Evolutionary conservation across 176 grass and related monocot species (phyloP).

Genomic region (Puya raimondii): DNA sequence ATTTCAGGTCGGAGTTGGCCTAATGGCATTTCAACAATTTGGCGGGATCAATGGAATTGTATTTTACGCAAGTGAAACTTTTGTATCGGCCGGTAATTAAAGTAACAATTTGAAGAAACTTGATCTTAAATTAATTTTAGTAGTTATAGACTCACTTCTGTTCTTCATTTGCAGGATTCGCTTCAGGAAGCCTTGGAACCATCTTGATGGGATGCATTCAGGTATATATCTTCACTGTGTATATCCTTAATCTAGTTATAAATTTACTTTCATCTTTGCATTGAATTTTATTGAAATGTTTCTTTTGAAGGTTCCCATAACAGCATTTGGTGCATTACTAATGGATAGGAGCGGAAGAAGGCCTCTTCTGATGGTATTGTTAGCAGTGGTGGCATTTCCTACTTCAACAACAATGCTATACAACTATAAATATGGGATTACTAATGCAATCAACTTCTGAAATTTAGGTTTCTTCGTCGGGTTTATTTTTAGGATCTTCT

Average conservation of each 20-base stretch:
- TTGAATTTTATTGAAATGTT: not conserved
- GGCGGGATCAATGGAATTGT: constrained; percentile 53
- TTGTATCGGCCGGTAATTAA: constrained; percentile 67
- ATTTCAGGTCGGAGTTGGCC: constrained; percentile 31
- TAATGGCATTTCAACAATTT: constrained; percentile 70
- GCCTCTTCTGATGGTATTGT: constrained; percentile 38
- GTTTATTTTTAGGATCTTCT: constrained; percentile 28
- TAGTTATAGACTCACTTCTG: not conserved
- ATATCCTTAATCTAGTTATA: constrained; percentile 9
- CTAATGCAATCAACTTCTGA: not conserved
- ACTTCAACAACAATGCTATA: not conserved
- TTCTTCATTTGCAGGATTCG: constrained; percentile 35
- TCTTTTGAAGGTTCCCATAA: constrained; percentile 31
- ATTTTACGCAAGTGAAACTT: constrained; percentile 57
- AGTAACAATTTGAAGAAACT: not conserved
- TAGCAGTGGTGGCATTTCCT: not conserved
- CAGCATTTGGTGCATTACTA: constrained; percentile 35
- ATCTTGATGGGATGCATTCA: constrained; percentile 48
- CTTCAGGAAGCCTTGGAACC: constrained; percentile 50
- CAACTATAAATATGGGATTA: not conserved
- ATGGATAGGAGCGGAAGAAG: constrained; percentile 53
- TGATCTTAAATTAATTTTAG: not conserved
- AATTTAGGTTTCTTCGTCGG: constrained; percentile 42
- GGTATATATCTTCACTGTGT: constrained; percentile 16
- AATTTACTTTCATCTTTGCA: not conserved